Evolutionary conservation across 2,329 filamentous ascomycete species (phyloP).

Genomic region (Juglanconis oblonga): DNA sequence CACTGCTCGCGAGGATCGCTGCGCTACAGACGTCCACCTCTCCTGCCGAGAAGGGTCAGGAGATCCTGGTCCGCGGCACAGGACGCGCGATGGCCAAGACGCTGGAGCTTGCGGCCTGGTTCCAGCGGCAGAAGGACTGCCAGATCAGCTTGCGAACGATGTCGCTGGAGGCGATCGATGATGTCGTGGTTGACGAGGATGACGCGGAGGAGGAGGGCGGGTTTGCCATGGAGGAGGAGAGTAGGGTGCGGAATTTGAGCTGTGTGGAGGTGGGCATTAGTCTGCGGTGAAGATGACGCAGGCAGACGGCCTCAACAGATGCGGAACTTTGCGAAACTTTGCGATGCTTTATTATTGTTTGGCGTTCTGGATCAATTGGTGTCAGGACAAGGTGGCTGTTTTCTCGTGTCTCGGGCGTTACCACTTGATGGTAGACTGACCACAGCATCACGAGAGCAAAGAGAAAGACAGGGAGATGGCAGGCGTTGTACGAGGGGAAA

Average conservation of each 20-base stretch:
- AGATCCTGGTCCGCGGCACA: slow-evolving; percentile 57
- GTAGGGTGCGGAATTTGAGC: slow-evolving; percentile 47
- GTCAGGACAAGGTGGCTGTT: not conserved
- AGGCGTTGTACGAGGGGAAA: not conserved
- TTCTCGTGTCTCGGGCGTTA: not conserved
- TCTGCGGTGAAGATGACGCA: slow-evolving; percentile 35
- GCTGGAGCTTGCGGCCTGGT: slow-evolving; percentile 61
- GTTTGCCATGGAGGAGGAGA: slow-evolving; percentile 31
- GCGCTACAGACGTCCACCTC: slow-evolving; percentile 33
- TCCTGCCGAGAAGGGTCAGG: slow-evolving; percentile 28
- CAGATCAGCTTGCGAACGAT: slow-evolving; percentile 58
- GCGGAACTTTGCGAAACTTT: not conserved
- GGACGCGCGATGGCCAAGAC: slow-evolving; percentile 65
- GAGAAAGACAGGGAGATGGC: not conserved
- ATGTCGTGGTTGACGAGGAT: slow-evolving; percentile 49
- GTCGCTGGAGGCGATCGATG: slow-evolving; percentile 65
- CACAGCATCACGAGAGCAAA: not conserved
- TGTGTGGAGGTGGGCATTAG: slow-evolving; percentile 48
- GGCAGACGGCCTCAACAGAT: not conserved
- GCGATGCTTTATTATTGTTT: not conserved
- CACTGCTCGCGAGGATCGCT: slow-evolving; percentile 45
- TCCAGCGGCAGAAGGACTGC: slow-evolving; percentile 59
- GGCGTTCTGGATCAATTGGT: not conserved
- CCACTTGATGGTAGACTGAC: not conserved
- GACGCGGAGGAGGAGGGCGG: slow-evolving; percentile 20